Evolutionary conservation across 345 rosid species (phyloP).

Genomic region (Pugionium dolabratum): DNA sequence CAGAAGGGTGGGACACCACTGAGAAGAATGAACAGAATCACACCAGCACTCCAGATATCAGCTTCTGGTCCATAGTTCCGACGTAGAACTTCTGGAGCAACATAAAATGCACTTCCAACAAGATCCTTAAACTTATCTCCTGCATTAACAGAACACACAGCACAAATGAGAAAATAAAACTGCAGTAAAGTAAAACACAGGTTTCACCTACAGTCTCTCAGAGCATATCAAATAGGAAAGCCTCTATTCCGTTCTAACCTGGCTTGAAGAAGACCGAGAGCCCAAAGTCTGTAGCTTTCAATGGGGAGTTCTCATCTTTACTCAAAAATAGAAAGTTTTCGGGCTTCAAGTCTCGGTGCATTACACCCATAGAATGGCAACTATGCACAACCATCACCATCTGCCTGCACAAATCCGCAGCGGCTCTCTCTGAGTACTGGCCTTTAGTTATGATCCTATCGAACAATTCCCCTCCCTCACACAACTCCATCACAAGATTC

Average conservation of each 20-base stretch:
- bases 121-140: slow-evolving; percentile 83
- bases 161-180: slow-evolving; percentile 8
- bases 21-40: slow-evolving; percentile 79
- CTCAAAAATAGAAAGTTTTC: slow-evolving; percentile 83
- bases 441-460: slow-evolving; percentile 95
- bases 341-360: slow-evolving; percentile 95
- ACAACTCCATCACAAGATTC: slow-evolving; percentile 83
- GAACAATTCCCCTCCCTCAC: slow-evolving; percentile 94
- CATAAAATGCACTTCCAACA: slow-evolving; percentile 97
- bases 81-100: slow-evolving; percentile 87
- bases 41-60: slow-evolving; percentile 98
- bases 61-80: slow-evolving; percentile 81
- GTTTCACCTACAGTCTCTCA: no score
- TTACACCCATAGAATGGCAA: slow-evolving; percentile 94
- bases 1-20: slow-evolving; percentile 96
- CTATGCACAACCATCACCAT: slow-evolving; percentile 87
- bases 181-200: no score
- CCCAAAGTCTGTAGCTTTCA: slow-evolving; percentile 97
- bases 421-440: slow-evolving; percentile 87
- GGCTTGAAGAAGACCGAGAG: slow-evolving; percentile 83
- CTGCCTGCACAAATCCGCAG: slow-evolving; percentile 81
- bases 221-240: neutral
- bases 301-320: slow-evolving; percentile 69
- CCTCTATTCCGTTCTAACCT: slow-evolving; percentile 46
- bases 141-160: slow-evolving; percentile 34